These are phyloP conservation scores for Linnemannia zychae DNA, from an alignment of 192 early-diverging fungal species.

Conservation along the genomic window DNA sequence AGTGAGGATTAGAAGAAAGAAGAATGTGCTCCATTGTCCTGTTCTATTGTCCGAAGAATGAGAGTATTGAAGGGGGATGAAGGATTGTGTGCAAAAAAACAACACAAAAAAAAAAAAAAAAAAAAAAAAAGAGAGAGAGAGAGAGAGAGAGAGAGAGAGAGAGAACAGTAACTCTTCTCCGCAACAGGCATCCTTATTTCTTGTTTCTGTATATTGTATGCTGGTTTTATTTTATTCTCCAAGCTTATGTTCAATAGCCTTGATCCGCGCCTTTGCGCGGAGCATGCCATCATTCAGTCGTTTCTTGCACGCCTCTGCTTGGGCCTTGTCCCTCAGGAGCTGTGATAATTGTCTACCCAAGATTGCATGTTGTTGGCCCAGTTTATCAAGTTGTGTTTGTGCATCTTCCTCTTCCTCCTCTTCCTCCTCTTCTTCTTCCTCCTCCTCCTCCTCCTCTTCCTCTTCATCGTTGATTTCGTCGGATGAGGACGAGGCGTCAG, in stretches of 20 bases:
- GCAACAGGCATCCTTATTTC: too few species aligned
- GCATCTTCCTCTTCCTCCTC: not conserved
- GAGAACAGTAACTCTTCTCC: too few species aligned
- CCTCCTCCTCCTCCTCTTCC: not conserved
- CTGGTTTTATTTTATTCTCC: not conserved
- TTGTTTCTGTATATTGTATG: not conserved
- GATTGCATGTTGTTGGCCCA: slow-evolving; percentile 11
- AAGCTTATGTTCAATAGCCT: slow-evolving; percentile 12
- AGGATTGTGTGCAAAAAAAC: not conserved
- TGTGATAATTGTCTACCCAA: slow-evolving; percentile 16
- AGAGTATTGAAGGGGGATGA: too few species aligned
- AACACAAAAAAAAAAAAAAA: not conserved
- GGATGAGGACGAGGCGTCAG: slow-evolving; percentile 1
- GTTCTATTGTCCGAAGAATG: not conserved
- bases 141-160: not conserved
- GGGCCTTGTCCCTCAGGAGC: slow-evolving; percentile 29
- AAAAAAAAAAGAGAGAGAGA: not conserved
- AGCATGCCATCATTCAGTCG: slow-evolving; percentile 21
- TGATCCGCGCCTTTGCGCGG: slow-evolving; percentile 33
- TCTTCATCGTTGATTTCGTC: not conserved
- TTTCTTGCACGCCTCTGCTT: slow-evolving; percentile 30
- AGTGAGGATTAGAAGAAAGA: not conserved
- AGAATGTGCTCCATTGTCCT: not conserved
- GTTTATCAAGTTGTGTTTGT: not conserved
- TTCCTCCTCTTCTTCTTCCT: not conserved